Conservation (phyloP, 1,139 yeast species). For the Kurtzmaniella quercitrusa region DNA sequence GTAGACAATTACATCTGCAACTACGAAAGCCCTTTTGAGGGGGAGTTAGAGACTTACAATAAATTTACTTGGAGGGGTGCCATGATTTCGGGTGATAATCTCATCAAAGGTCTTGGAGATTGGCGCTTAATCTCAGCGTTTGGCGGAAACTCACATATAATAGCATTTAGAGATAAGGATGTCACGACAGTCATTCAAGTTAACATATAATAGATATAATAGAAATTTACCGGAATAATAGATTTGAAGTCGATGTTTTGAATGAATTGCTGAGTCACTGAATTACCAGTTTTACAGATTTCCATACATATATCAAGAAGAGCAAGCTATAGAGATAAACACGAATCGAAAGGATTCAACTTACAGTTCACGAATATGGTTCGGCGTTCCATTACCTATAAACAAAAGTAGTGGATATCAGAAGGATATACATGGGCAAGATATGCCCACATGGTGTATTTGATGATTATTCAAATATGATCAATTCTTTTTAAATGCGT, state of each 20-base stretch:
- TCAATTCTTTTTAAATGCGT: no score
- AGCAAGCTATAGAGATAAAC: no score
- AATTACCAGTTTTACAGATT: no score
- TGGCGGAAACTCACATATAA: background rate
- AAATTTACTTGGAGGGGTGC: background rate
- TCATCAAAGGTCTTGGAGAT: background rate
- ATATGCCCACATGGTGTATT: no score
- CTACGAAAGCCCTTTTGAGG: slow-evolving; percentile 10
- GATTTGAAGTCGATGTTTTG: no score
- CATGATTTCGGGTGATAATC: background rate
- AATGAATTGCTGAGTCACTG: no score
- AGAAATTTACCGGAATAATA: no score
- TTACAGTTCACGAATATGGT: background rate
- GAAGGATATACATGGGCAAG: no score
- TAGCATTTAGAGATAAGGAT: background rate
- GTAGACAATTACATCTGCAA: slow-evolving; percentile 13
- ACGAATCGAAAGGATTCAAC: no score
- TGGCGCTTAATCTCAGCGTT: background rate
- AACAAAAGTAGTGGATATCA: background rate
- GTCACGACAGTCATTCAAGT: background rate
- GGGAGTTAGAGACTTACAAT: background rate
- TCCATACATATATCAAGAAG: no score
- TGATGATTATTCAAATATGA: no score
- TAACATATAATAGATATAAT: background rate
- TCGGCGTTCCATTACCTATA: background rate